Conservation (phyloP, 352 stramenopile genomes). For the Phytophthora multivora region DNA sequence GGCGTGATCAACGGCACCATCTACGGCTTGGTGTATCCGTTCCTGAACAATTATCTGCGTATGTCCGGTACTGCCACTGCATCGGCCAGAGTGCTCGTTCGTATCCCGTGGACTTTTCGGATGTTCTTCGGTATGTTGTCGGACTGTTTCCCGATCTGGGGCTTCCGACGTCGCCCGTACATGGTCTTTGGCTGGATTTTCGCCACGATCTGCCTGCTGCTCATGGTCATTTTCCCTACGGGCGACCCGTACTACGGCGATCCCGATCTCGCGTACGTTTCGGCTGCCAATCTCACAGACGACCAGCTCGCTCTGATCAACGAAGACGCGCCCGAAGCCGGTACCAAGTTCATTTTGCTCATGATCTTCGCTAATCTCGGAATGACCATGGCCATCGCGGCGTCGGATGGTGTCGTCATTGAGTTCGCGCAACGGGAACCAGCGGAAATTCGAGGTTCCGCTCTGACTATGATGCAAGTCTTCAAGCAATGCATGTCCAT, state of each 20-base stretch:
- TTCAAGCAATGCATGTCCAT: constrained; percentile 44
- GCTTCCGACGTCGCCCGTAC: constrained; percentile 76
- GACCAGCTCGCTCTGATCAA: constrained; percentile 48
- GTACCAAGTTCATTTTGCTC: constrained; percentile 58
- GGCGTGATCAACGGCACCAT: constrained; percentile 56
- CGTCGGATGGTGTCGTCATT: constrained; percentile 51
- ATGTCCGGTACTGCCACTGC: constrained; percentile 42
- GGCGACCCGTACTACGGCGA: constrained; percentile 44
- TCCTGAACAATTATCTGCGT: constrained; percentile 45
- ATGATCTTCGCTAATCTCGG: constrained; percentile 61
- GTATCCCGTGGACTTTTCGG: constrained; percentile 68
- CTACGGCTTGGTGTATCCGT: constrained; percentile 44
- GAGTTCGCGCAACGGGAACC: constrained; percentile 65
- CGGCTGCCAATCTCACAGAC: constrained; percentile 30
- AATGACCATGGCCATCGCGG: constrained; percentile 50
- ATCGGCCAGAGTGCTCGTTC: constrained; percentile 46
- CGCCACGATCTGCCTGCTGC: constrained; percentile 33
- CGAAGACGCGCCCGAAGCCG: constrained; percentile 41
- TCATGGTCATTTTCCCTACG: constrained; percentile 37
- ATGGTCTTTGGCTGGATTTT: constrained; percentile 71
- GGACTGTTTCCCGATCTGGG: constrained; percentile 81
- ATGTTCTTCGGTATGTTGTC: constrained; percentile 82
- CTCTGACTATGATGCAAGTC: constrained; percentile 52
- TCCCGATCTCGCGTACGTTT: constrained; percentile 30
- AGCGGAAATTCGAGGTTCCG: constrained; percentile 41